Conservation (phyloP, 345 rosid species). For the Rhodamnia argentea region DNA sequence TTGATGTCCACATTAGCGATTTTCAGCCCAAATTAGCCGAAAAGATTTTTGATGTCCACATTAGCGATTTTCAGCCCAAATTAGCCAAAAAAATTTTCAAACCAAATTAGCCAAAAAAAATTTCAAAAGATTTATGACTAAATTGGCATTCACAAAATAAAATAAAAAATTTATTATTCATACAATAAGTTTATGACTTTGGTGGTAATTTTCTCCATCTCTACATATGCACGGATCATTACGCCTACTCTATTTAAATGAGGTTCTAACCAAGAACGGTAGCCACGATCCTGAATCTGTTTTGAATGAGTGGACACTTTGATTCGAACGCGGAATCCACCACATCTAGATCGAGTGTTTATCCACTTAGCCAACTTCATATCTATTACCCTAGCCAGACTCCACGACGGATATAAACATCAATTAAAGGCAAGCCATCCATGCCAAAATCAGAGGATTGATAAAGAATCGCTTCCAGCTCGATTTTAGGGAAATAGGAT, state of each 20-base stretch:
- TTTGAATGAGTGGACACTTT: neutral
- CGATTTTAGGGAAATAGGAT: neutral
- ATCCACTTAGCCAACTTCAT: neutral
- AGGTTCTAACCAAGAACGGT: neutral
- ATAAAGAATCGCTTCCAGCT: neutral
- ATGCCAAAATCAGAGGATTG: neutral
- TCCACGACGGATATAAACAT: neutral
- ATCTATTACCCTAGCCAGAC: neutral
- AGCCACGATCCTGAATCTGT: neutral
- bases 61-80: rapidly evolving
- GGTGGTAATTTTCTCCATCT: rapidly evolving
- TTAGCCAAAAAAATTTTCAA: rapidly evolving
- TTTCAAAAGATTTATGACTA: rapidly evolving
- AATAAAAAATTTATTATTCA: rapidly evolving
- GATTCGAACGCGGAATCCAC: neutral
- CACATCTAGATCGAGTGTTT: neutral
- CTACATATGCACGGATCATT: rapidly evolving
- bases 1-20: neutral
- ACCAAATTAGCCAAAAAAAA: no score
- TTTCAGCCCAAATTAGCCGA: rapidly evolving
- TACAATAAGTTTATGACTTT: neutral
- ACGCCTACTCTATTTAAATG: neutral
- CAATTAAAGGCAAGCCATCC: neutral
- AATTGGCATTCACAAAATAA: neutral
- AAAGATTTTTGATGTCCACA: rapidly evolving